phyloP scores from a whole-genome alignment of 176 grass and related monocot species.

The Eragrostis curvula region DNA sequence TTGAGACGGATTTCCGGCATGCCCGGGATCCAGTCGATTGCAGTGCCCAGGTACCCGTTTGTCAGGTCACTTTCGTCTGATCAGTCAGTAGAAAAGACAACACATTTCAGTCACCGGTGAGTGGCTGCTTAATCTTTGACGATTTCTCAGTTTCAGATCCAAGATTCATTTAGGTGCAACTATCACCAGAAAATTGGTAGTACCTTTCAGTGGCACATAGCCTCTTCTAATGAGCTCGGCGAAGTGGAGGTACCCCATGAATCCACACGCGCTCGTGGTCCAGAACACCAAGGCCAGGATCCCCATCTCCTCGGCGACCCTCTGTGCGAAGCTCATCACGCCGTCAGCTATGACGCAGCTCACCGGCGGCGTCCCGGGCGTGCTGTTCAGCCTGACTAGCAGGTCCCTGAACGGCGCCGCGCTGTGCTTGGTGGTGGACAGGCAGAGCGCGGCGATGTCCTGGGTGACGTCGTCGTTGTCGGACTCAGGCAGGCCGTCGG shows the following conservation, averaged over 20 bases:
- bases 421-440: slow-evolving; percentile 51
- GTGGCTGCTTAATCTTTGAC: too few species aligned
- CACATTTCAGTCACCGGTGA: too few species aligned
- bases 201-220: slow-evolving; percentile 66
- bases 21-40: not conserved
- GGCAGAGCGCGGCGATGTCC: slow-evolving; percentile 72
- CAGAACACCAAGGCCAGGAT: slow-evolving; percentile 62
- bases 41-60: not conserved
- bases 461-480: slow-evolving; percentile 69
- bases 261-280: slow-evolving; percentile 56
- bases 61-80: slow-evolving; percentile 57
- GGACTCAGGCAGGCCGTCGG: slow-evolving; percentile 65
- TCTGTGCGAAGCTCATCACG: slow-evolving; percentile 64
- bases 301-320: slow-evolving; percentile 44
- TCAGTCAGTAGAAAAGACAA: not conserved
- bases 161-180: not conserved
- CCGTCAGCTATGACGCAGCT: slow-evolving; percentile 57
- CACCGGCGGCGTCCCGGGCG: slow-evolving; percentile 24
- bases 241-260: slow-evolving; percentile 62
- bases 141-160: not conserved
- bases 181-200: not conserved
- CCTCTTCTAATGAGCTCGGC: slow-evolving; percentile 59
- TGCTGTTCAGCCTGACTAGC: slow-evolving; percentile 49
- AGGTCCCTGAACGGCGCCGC: slow-evolving; percentile 58
- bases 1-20: not conserved